A percentile compares a stretch with the other conserved stretches of the same genome.
These are phyloP conservation scores for Corynascus novoguineensis DNA, from an alignment of 495 filamentous ascomycete genomes.

Conservation along the genomic window DNA sequence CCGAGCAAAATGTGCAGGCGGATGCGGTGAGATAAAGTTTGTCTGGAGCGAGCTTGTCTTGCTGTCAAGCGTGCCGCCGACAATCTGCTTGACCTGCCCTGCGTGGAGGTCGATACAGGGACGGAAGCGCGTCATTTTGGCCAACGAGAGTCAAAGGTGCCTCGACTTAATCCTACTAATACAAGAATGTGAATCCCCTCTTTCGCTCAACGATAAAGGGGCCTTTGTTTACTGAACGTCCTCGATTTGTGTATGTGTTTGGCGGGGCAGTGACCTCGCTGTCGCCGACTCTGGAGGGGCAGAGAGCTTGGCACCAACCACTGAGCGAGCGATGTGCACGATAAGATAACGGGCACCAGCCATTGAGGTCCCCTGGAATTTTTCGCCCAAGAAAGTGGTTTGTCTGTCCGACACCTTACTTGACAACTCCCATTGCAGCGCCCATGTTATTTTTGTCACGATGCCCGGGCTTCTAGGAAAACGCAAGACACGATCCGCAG, in stretches of 20 bases:
- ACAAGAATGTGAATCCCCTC: too few species aligned
- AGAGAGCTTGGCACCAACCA: conserved; percentile 1
- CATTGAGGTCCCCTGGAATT: conserved; percentile 14
- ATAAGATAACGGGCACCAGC: conserved; percentile 21
- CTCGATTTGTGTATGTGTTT: conserved; percentile 1
- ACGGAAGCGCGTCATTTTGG: conserved; percentile 85
- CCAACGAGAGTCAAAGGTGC: too few species aligned
- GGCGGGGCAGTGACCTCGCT: not conserved
- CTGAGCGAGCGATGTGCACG: too few species aligned
- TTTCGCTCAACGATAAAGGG: not conserved
- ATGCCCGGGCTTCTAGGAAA: conserved; percentile 41
- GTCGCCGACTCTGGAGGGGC: conserved; percentile 12
- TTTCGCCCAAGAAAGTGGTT: not conserved
- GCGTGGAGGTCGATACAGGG: conserved; percentile 97
- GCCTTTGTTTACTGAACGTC: conserved; percentile 1
- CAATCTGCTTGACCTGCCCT: conserved; percentile 95
- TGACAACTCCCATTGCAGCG: not conserved
- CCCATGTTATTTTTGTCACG: not conserved
- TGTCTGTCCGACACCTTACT: not conserved
- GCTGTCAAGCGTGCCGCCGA: conserved; percentile 81
- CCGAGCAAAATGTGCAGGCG: conserved; percentile 69
- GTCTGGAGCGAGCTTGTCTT: conserved; percentile 65
- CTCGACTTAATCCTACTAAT: too few species aligned
- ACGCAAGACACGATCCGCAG: conserved; percentile 31
- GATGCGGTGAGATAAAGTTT: conserved; percentile 80